Conservation (phyloP, 2,329 filamentous ascomycete genomes). For the Colletotrichum navitas region DNA sequence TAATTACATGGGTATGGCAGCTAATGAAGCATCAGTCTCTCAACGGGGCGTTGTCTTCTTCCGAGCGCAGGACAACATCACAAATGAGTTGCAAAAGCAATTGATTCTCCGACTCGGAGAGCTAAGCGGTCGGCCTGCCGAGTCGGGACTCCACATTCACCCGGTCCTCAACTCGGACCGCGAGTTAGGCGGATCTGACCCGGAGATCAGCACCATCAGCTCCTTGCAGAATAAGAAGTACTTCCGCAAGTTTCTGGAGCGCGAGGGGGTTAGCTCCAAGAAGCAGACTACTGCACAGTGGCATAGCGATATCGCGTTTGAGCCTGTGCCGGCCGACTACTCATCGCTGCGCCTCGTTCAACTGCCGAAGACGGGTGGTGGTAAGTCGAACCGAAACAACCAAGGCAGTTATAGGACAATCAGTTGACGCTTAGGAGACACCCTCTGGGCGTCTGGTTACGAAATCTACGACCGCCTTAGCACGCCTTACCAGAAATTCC, state of each 20-base stretch:
- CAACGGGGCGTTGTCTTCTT: conserved; percentile 75
- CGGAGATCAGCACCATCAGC: conserved; percentile 71
- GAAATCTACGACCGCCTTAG: conserved; percentile 70
- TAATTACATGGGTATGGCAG: neutral
- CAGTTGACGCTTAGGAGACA: conserved; percentile 53
- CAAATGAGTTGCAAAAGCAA: conserved; percentile 70
- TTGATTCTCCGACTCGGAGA: conserved; percentile 70
- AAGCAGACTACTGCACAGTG: conserved; percentile 50
- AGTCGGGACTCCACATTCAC: conserved; percentile 71
- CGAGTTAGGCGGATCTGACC: conserved; percentile 65
- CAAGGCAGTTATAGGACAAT: neutral
- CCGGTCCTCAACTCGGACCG: conserved; percentile 67
- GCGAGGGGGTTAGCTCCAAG: conserved; percentile 49
- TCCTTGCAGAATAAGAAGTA: conserved; percentile 61
- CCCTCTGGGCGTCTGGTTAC: conserved; percentile 73
- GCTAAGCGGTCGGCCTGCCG: conserved; percentile 68
- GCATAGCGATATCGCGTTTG: conserved; percentile 71
- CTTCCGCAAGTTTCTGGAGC: conserved; percentile 45
- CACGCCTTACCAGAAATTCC: conserved; percentile 62
- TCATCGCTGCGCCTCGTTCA: conserved; percentile 69
- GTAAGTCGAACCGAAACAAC: conserved; percentile 11
- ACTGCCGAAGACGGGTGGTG: conserved; percentile 67
- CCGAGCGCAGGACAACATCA: conserved; percentile 68
- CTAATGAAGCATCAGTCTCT: conserved; percentile 59
- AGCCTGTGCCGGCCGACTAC: conserved; percentile 71